Evolutionary conservation across 306 rosid species (phyloP).

Genomic region (Dalbergia cultrata): DNA sequence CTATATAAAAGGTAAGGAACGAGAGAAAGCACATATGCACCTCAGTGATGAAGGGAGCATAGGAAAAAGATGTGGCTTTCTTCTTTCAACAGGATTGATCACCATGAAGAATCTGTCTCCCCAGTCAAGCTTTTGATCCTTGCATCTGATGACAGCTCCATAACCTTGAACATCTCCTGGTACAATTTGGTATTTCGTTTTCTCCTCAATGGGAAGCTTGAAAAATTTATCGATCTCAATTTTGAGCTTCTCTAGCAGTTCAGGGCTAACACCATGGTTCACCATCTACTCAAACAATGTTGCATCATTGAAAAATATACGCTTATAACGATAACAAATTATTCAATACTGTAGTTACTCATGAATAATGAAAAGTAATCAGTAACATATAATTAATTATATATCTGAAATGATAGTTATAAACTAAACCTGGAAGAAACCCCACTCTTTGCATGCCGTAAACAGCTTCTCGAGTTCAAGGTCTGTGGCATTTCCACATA

Average conservation of each 20-base stretch:
- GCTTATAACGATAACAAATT: background rate
- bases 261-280: conserved; percentile 75
- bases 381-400: background rate
- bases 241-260: conserved; percentile 57
- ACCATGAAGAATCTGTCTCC: conserved; percentile 74
- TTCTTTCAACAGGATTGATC: conserved; percentile 62
- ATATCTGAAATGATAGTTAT: background rate
- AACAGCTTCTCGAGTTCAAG: conserved; percentile 59
- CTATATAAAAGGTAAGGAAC: background rate
- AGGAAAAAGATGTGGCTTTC: conserved; percentile 72
- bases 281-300: conserved; percentile 55
- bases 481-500: conserved; percentile 24
- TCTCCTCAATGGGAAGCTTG: conserved; percentile 71
- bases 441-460: conserved; percentile 81
- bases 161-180: conserved; percentile 80
- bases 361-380: background rate
- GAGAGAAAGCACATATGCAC: conserved; percentile 36
- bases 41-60: conserved; percentile 64
- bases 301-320: background rate
- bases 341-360: background rate
- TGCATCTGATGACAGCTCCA: conserved; percentile 56
- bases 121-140: conserved; percentile 85
- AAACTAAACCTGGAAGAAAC: conserved; percentile 72
- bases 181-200: conserved; percentile 58
- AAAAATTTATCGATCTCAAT: conserved; percentile 70